A percentile compares a stretch with the other conserved stretches of the same genome.
phyloP scores from a whole-genome alignment of 306 rosid species.

The Vachellia collinsii region DNA sequence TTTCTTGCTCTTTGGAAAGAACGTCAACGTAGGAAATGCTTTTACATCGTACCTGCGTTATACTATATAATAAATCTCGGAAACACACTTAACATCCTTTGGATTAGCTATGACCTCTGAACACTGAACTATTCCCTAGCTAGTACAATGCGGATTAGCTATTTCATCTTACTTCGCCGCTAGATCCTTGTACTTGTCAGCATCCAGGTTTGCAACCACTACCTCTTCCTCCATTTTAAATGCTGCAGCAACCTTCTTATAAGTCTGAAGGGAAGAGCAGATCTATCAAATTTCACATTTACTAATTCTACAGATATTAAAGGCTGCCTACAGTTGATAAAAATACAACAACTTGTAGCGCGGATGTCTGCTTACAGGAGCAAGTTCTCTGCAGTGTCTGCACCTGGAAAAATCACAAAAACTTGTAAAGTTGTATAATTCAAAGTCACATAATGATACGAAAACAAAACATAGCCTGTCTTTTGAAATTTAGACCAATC shows the following conservation, averaged over 20 bases:
- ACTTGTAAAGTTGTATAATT: too few relatives aligned
- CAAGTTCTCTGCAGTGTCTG: slow-evolving; percentile 95
- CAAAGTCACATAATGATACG: not conserved
- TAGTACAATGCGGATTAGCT: slow-evolving; percentile 12
- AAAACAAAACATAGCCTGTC: slow-evolving; percentile 7
- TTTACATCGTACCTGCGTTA: slow-evolving; percentile 76
- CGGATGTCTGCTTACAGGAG: slow-evolving; percentile 82
- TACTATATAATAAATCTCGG: slow-evolving; percentile 5
- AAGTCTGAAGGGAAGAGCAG: slow-evolving; percentile 50
- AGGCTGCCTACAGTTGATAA: too few relatives aligned
- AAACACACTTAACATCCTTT: not conserved
- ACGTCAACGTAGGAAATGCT: slow-evolving; percentile 88
- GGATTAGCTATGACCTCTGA: not conserved
- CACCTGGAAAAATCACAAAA: slow-evolving; percentile 64
- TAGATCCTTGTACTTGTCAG: slow-evolving; percentile 83
- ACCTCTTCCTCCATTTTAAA: slow-evolving; percentile 71
- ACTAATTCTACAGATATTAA: slow-evolving; percentile 26
- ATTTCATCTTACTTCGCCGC: slow-evolving; percentile 74
- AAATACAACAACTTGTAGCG: not conserved
- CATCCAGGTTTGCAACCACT: slow-evolving; percentile 86
- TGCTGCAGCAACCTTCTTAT: slow-evolving; percentile 87
- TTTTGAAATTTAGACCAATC: not conserved
- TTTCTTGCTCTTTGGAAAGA: slow-evolving; percentile 85
- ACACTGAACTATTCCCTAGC: slow-evolving; percentile 4
- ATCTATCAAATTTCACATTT: slow-evolving; percentile 32